Evolutionary conservation across 352 stramenopile genomes (phyloP).

Genomic region (Phytophthora capsici): DNA sequence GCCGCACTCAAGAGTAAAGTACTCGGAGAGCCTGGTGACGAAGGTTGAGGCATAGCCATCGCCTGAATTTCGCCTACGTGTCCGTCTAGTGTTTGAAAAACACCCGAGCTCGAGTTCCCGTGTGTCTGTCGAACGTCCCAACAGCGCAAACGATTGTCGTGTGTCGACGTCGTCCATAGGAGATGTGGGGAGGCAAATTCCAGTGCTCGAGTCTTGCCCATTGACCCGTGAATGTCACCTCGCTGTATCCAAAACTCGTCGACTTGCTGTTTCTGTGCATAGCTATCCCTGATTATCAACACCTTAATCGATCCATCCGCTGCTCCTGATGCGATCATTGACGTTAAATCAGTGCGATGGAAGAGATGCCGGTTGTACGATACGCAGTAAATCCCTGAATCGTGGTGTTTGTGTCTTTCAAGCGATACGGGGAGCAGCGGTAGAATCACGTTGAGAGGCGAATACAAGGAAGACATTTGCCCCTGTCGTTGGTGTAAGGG

Average conservation of each 20-base stretch:
- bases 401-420: constrained; percentile 71
- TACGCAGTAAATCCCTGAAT: constrained; percentile 61
- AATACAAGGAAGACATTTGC: constrained; percentile 7
- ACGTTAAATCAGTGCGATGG: not conserved
- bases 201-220: constrained; percentile 58
- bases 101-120: constrained; percentile 18
- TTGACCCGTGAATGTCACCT: constrained; percentile 30
- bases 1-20: constrained; percentile 48
- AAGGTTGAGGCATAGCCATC: constrained; percentile 39
- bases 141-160: constrained; percentile 53
- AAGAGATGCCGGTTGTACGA: constrained; percentile 43
- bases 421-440: constrained; percentile 58
- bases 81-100: constrained; percentile 53
- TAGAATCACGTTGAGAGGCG: constrained; percentile 35
- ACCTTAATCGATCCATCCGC: constrained; percentile 70
- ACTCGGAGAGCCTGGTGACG: not conserved
- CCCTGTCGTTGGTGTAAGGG: constrained; percentile 22
- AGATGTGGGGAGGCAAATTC: constrained; percentile 44
- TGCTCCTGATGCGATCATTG: constrained; percentile 61
- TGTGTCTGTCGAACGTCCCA: constrained; percentile 53
- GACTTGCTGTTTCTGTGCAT: constrained; percentile 10
- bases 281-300: constrained; percentile 15
- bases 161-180: constrained; percentile 50
- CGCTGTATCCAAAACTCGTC: constrained; percentile 44
- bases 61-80: constrained; percentile 74